Conservation (phyloP, 768 basidiomycete genomes). For the Agaricus sinodeliciosus region DNA sequence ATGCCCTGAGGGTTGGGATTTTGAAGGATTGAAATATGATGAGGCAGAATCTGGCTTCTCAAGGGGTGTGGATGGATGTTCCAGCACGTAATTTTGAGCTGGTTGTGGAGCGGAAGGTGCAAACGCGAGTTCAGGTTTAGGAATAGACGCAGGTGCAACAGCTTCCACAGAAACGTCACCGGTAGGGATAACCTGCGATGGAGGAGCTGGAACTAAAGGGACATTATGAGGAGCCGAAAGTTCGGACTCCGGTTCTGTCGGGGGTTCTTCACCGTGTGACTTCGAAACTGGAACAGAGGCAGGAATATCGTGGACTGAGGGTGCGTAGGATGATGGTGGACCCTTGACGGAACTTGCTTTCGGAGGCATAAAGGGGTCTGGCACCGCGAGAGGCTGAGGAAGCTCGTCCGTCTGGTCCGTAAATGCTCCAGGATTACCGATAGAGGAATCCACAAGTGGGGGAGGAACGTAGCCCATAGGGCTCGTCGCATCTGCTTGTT, state of each 20-base stretch:
- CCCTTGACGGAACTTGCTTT: conserved; percentile 14
- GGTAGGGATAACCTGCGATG: background rate
- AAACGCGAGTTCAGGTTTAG: background rate
- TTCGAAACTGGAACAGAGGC: background rate
- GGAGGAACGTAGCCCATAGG: conserved; percentile 30
- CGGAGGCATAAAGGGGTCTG: conserved; percentile 22
- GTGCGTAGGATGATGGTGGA: conserved; percentile 9
- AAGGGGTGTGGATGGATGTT: conserved; percentile 1
- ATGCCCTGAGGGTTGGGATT: background rate
- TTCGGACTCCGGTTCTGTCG: background rate
- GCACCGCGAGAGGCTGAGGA: conserved; percentile 22
- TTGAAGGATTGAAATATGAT: background rate
- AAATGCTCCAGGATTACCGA: conserved; percentile 42
- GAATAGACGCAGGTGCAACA: background rate
- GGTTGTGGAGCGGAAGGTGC: background rate
- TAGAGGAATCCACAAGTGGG: conserved; percentile 31
- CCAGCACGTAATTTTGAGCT: background rate
- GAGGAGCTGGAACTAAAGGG: background rate
- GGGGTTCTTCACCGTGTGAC: background rate
- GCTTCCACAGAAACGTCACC: background rate
- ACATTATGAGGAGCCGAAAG: background rate
- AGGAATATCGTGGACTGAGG: conserved; percentile 8
- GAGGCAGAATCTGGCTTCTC: background rate
- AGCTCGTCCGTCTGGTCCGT: conserved; percentile 41
- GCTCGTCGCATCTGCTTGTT: conserved; percentile 15